phyloP scores from a whole-genome alignment of 257 asterid species.

The Echites panduratus region DNA sequence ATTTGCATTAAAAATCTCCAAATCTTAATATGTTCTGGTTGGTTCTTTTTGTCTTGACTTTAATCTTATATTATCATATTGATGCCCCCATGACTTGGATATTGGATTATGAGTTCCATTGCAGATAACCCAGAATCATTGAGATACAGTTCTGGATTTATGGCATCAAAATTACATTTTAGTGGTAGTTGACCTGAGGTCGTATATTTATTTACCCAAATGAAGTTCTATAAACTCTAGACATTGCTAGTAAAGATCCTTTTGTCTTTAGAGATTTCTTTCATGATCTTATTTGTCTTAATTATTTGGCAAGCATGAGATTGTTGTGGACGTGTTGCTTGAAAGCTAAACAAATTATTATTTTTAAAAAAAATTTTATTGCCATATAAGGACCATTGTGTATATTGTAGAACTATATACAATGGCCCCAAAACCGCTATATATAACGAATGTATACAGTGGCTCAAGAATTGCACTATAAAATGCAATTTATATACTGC shows the following conservation, averaged over 20 bases:
- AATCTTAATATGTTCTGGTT: background rate
- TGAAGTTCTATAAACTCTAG: background rate
- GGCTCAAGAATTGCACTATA: too few species aligned
- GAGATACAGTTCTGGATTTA: background rate
- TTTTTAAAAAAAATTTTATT: too few species aligned
- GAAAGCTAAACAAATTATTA: too few species aligned
- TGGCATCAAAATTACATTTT: background rate
- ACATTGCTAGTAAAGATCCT: background rate
- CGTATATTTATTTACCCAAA: background rate
- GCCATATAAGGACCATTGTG: too few species aligned
- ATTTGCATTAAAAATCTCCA: background rate
- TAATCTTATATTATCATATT: background rate
- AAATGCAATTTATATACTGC: too few species aligned
- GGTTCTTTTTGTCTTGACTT: background rate
- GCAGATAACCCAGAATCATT: background rate
- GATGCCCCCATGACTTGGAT: background rate
- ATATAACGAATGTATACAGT: too few species aligned
- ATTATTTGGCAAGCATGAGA: too few species aligned
- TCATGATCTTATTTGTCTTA: too few species aligned
- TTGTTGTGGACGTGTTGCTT: too few species aligned
- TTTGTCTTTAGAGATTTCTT: too few species aligned
- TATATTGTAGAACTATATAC: too few species aligned
- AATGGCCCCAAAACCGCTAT: too few species aligned
- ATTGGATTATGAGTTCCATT: background rate
- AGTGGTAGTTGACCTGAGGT: background rate